Base-by-base conservation (phyloP, 2,329 filamentous ascomycete genomes). In the Botrytis tulipae region DNA sequence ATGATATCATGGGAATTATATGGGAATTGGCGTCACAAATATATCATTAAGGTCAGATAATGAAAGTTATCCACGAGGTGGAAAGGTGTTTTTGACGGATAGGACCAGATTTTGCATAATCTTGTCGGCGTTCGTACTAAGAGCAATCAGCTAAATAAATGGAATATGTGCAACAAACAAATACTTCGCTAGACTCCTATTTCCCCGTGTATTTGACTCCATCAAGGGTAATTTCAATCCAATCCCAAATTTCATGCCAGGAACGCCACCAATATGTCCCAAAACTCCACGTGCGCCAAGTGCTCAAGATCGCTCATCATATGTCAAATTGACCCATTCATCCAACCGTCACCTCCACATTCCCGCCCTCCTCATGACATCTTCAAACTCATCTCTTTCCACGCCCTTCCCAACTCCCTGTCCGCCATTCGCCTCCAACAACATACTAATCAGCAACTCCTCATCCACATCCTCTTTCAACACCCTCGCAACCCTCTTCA, bases 391-490 rank as follows among this genome's bases (percentile, higher is more conserved):
- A 70, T 92, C 91, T 80, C 91, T 85, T 59, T 86, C 89, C 16
- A 97, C 95, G 12, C 92, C 93, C 73, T 85, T 87, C 54, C 86
- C 88, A 18, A 92, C 87, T 25, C 92, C 91, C 6, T 87, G 89
- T 1, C 93, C 94, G 4, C 93, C 93, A 82, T 97, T 98, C 67
- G 95, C 96, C 85, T 98, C 95, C 67, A 94, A 85, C 73, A 99
- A 92, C 96, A 99, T 99, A 84, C 98, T 94, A 84, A 89, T 90
- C 80, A 99, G 84, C 80, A 97, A 83, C 67, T 93, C 91, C 79
- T 98, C 96, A 74, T 89, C 89, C 37, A 97, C 91, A 75, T 91
- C 93, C 83, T 97, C 94, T 83, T 94, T 93, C 78, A 99, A 84
- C 78, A 93, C 89, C 77, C 89, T 90, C 60, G 95, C 94, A 71